Conservation (phyloP, 2,329 filamentous ascomycete genomes). For the Clarireedia homoeocarpa region DNA sequence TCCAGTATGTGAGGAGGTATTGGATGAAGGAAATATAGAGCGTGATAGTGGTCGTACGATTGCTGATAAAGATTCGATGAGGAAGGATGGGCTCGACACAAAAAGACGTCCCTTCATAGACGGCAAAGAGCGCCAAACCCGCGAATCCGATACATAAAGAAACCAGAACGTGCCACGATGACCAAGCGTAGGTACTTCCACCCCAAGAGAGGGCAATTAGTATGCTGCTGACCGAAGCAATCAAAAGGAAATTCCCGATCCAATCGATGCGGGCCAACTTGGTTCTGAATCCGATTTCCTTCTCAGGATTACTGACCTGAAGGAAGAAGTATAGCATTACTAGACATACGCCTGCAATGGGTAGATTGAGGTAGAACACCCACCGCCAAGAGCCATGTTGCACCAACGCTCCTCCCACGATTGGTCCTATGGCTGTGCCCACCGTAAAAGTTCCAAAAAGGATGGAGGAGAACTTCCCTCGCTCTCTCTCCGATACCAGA, state of each 20-base stretch:
- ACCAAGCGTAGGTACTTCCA: constrained; percentile 3
- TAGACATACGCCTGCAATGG: constrained; percentile 9
- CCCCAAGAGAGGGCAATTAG: constrained; percentile 35
- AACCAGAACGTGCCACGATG: constrained; percentile 10
- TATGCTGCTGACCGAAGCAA: constrained; percentile 32
- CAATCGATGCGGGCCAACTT: constrained; percentile 32
- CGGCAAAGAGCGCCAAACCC: constrained; percentile 30
- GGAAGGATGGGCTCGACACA: constrained; percentile 10
- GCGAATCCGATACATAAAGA: constrained; percentile 28
- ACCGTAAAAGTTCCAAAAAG: neutral
- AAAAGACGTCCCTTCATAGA: neutral
- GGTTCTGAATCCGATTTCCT: neutral
- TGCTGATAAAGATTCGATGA: constrained; percentile 2
- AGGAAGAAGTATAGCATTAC: constrained; percentile 6
- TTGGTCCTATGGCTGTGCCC: neutral
- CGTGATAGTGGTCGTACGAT: constrained; percentile 8
- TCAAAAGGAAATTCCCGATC: constrained; percentile 37
- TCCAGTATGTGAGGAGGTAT: constrained; percentile 31
- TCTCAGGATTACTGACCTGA: neutral
- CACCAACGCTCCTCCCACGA: neutral
- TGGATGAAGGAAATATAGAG: constrained; percentile 34
- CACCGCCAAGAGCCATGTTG: constrained; percentile 16
- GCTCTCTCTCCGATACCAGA: neutral
- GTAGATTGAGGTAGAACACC: constrained; percentile 49
- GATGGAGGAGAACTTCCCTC: neutral